phyloP scores from a whole-genome alignment of 345 rosid species.

The Aurinia saxatilis region DNA sequence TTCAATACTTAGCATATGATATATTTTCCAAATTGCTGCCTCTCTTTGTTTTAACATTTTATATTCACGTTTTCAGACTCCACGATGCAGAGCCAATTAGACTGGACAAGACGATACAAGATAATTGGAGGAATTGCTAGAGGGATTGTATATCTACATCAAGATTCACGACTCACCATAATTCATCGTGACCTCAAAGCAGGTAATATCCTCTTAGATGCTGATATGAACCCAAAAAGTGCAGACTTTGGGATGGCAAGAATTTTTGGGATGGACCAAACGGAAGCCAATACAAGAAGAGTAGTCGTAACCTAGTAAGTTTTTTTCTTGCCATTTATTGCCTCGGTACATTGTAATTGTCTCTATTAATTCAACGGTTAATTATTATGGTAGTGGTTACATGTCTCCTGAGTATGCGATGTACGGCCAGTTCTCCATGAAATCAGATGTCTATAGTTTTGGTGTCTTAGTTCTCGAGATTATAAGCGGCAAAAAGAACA shows the following conservation, averaged over 20 bases:
- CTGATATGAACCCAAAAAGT: slow-evolving; percentile 45
- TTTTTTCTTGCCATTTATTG: neutral
- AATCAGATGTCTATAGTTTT: slow-evolving; percentile 31
- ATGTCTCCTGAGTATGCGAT: slow-evolving; percentile 36
- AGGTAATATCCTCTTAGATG: slow-evolving; percentile 43
- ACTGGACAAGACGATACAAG: slow-evolving; percentile 35
- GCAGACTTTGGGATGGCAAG: slow-evolving; percentile 61
- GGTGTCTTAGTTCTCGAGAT: slow-evolving; percentile 27
- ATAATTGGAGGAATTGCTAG: slow-evolving; percentile 38
- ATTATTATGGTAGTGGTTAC: slow-evolving; percentile 24
- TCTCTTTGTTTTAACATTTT: too few relatives aligned
- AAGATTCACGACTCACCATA: slow-evolving; percentile 40
- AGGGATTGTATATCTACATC: slow-evolving; percentile 32
- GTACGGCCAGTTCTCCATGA: slow-evolving; percentile 23
- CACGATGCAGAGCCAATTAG: slow-evolving; percentile 3
- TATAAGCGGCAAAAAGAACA: slow-evolving; percentile 21
- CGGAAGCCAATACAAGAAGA: slow-evolving; percentile 31
- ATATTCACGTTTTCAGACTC: slow-evolving; percentile 22
- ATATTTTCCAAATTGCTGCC: too few relatives aligned
- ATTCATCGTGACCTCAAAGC: slow-evolving; percentile 57
- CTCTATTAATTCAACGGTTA: neutral
- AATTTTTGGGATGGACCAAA: slow-evolving; percentile 29
- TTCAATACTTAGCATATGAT: neutral
- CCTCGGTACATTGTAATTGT: neutral
- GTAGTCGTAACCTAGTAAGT: slow-evolving; percentile 52